A percentile compares a stretch with the other conserved stretches of the same genome.
phyloP scores from a whole-genome alignment of 2,329 filamentous ascomycete species.

The Huntiella decipiens region DNA sequence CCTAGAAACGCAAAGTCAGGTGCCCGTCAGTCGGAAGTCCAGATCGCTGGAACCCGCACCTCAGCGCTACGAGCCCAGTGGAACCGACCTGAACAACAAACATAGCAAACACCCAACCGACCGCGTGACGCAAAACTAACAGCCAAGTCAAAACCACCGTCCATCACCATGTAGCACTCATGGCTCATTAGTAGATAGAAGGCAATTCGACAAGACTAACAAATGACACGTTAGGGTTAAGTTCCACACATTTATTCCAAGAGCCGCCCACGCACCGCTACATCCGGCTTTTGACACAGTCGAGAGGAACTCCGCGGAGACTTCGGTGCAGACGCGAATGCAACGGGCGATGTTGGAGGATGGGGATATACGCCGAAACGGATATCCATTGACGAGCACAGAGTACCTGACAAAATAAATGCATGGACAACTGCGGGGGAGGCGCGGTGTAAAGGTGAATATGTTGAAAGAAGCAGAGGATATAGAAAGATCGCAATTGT shows the following conservation, averaged over 20 bases:
- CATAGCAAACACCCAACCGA: slow-evolving; percentile 48
- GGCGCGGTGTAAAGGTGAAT: slow-evolving; percentile 40
- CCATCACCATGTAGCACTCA: not conserved
- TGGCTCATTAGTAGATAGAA: not conserved
- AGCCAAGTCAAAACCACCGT: no score
- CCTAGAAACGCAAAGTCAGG: slow-evolving; percentile 36
- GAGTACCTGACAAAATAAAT: slow-evolving; percentile 1
- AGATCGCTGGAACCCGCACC: not conserved
- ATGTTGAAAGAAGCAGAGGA: no score
- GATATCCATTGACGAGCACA: slow-evolving; percentile 3
- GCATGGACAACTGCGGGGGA: slow-evolving; percentile 62
- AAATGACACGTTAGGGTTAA: slow-evolving; percentile 76
- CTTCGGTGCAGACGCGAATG: slow-evolving; percentile 21
- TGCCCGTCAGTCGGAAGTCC: slow-evolving; percentile 19
- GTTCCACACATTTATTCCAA: slow-evolving; percentile 57
- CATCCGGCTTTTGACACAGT: slow-evolving; percentile 16
- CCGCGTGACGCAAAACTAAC: slow-evolving; percentile 46
- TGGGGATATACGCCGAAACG: not conserved
- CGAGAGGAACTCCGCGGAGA: slow-evolving; percentile 22
- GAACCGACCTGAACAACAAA: slow-evolving; percentile 19
- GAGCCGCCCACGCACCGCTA: slow-evolving; percentile 14
- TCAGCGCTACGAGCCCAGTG: not conserved
- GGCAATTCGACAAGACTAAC: slow-evolving; percentile 23
- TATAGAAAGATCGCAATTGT: no score
- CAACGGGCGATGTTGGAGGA: slow-evolving; percentile 25